Conservation (phyloP, 495 filamentous ascomycete species). For the Penicillium turbatum region DNA sequence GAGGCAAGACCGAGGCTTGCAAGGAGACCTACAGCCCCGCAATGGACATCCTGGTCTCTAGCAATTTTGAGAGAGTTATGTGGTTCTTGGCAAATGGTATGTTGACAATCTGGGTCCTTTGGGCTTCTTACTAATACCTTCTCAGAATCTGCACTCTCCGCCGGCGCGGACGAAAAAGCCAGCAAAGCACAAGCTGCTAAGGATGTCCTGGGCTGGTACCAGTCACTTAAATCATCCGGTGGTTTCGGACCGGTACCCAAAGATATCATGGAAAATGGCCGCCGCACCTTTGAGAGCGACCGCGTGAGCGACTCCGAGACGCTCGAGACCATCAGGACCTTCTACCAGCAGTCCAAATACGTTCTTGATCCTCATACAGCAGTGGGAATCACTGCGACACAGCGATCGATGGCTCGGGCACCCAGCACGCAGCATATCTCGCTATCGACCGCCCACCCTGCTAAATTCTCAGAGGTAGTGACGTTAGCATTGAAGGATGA, state of each 20-base stretch:
- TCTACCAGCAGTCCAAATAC: conserved; percentile 42
- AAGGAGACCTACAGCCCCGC: conserved; percentile 87
- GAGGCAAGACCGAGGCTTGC: conserved; percentile 5
- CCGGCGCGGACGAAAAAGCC: conserved; percentile 41
- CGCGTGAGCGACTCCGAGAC: conserved; percentile 10
- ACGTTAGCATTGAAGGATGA: conserved; percentile 64
- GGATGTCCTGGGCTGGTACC: conserved; percentile 61
- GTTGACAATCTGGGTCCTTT: neutral
- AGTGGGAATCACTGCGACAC: conserved; percentile 70
- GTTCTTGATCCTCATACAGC: conserved; percentile 91
- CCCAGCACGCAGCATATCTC: conserved; percentile 60
- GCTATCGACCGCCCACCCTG: conserved; percentile 87
- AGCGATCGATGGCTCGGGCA: conserved; percentile 56
- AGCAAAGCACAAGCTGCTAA: conserved; percentile 39
- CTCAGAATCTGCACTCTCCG: neutral
- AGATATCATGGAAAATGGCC: conserved; percentile 53
- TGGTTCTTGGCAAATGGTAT: conserved; percentile 74
- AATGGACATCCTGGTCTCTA: conserved; percentile 94
- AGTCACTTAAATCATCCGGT: conserved; percentile 62
- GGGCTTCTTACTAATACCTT: no score
- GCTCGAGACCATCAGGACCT: conserved; percentile 20
- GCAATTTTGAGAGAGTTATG: conserved; percentile 94
- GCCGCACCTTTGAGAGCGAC: conserved; percentile 47
- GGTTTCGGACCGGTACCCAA: conserved; percentile 64
- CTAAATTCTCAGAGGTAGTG: conserved; percentile 83